Evolutionary conservation across 352 stramenopile genomes (phyloP).

Genomic region (Pythium graminicola): DNA sequence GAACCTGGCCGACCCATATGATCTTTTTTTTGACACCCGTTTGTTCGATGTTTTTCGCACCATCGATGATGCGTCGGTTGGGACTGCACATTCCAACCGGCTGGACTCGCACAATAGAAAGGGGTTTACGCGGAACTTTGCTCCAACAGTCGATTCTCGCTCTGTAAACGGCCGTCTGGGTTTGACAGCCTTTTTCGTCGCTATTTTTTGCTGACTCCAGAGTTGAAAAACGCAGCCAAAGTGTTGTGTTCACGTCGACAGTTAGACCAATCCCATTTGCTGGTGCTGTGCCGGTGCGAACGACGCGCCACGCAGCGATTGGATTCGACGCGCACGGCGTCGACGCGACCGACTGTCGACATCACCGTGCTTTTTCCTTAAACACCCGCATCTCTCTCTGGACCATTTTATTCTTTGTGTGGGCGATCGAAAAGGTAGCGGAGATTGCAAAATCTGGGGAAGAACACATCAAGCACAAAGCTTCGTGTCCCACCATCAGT

Average conservation of each 20-base stretch:
- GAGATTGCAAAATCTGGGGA: neutral
- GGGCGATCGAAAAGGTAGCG: no score
- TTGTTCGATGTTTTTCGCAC: neutral
- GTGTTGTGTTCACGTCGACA: neutral
- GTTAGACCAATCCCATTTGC: neutral
- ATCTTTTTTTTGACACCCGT: neutral
- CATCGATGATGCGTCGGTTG: neutral
- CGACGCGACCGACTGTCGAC: neutral
- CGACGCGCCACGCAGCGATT: constrained; percentile 8
- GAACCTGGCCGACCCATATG: no score
- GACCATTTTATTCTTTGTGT: no score
- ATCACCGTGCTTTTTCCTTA: neutral
- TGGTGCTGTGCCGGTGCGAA: neutral
- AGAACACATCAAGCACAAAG: neutral
- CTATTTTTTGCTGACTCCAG: constrained; percentile 1
- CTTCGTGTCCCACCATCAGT: neutral
- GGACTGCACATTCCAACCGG: neutral
- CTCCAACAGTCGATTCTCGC: no score
- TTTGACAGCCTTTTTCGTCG: neutral
- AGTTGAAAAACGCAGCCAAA: no score
- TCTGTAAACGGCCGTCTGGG: no score
- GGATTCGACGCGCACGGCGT: constrained; percentile 13
- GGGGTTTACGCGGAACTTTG: neutral
- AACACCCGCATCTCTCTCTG: no score
- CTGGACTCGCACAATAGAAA: neutral